A percentile compares a stretch with the other conserved stretches of the same genome.
phyloP scores from a whole-genome alignment of 2,329 filamentous ascomycete genomes.

The Verticillium klebahnii region DNA sequence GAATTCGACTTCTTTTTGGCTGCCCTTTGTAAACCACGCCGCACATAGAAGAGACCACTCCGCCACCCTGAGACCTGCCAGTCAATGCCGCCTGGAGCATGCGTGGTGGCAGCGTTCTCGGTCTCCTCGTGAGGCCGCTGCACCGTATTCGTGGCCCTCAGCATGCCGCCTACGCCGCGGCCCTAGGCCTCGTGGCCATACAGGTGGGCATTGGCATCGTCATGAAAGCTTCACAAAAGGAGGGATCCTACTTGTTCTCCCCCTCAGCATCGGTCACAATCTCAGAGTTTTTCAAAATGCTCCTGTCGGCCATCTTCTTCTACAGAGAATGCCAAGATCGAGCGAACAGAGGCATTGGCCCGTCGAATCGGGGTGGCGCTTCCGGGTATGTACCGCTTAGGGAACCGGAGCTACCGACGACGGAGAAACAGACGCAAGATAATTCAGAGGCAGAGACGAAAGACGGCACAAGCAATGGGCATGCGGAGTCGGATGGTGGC shows the following conservation, averaged over 20 bases:
- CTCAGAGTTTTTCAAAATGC: constrained; percentile 25
- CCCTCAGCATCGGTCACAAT: constrained; percentile 25
- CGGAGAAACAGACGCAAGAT: constrained; percentile 10
- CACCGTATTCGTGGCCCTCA: constrained; percentile 12
- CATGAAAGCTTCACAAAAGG: constrained; percentile 23
- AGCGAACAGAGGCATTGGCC: constrained; percentile 10
- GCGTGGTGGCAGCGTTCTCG: constrained; percentile 12
- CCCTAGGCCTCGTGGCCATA: constrained; percentile 26
- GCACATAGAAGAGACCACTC: no score
- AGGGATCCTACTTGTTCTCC: constrained; percentile 21
- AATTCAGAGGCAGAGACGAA: constrained; percentile 11
- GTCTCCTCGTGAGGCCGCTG: constrained; percentile 11
- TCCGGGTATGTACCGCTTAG: constrained; percentile 10
- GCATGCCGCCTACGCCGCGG: constrained; percentile 19
- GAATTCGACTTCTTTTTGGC: no score
- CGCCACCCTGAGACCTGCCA: no score
- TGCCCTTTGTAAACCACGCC: no score
- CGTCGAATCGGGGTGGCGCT: constrained; percentile 12
- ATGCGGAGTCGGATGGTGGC: no score
- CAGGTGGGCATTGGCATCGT: constrained; percentile 29
- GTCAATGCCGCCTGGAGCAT: constrained; percentile 1
- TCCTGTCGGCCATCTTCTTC: constrained; percentile 23
- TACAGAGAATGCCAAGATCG: constrained; percentile 19
- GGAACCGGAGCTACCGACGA: constrained; percentile 10
- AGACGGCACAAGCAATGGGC: no score